A percentile compares a stretch with the other conserved stretches of the same genome.
phyloP scores from a whole-genome alignment of 2,329 filamentous ascomycete species.

The Phaeophleospora eucalypticola region DNA sequence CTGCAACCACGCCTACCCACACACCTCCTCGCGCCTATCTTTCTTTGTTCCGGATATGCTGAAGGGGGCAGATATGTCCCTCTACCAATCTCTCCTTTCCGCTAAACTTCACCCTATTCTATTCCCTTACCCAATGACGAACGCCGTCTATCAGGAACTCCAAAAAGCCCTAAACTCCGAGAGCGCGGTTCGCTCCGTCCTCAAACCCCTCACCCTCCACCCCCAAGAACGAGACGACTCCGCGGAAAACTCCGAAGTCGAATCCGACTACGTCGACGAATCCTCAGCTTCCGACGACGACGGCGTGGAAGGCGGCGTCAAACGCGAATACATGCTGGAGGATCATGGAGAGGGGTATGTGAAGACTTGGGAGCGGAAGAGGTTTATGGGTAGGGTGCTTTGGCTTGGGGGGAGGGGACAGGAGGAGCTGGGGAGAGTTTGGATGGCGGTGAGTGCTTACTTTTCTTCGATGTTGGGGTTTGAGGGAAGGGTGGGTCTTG shows the following conservation, averaged over 20 bases:
- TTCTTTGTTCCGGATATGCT: slow-evolving; percentile 22
- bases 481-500: background rate
- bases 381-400: too few relatives aligned
- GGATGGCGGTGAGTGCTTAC: too few relatives aligned
- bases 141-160: background rate
- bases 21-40: slow-evolving; percentile 13
- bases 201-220: too few relatives aligned
- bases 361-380: too few relatives aligned
- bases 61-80: slow-evolving; percentile 27
- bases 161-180: background rate
- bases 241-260: too few relatives aligned
- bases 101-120: slow-evolving; percentile 2
- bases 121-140: background rate
- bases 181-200: background rate
- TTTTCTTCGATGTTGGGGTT: background rate
- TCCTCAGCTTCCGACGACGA: background rate
- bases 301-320: too few relatives aligned
- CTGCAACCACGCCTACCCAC: slow-evolving; percentile 25
- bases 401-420: too few relatives aligned
- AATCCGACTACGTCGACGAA: too few relatives aligned
- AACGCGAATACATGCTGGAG: too few relatives aligned
- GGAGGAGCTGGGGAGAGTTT: too few relatives aligned
- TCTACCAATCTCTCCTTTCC: slow-evolving; percentile 19
- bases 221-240: too few relatives aligned
- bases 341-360: too few relatives aligned